Percentiles rank a stretch among this genome's conserved stretches.
Conservation (phyloP, 2,329 filamentous ascomycete species). For the Zymoseptoria pseudotritici region DNA sequence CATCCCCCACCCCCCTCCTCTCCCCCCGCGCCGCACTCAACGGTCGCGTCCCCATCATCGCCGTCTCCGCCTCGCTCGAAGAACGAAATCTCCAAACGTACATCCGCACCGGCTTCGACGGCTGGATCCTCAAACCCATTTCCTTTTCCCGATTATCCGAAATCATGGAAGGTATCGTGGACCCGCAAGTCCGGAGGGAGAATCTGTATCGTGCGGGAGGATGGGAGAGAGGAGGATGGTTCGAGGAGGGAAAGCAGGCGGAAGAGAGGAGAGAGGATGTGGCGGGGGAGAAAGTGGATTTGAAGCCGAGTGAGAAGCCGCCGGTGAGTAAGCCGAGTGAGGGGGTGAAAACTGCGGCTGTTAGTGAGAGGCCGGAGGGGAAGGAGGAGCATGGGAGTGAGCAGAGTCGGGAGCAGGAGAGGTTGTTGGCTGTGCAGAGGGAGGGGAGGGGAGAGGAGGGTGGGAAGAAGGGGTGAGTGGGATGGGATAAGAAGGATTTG, state of each 20-base stretch:
- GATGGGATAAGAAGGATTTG: background rate
- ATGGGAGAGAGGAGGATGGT: conserved; percentile 89
- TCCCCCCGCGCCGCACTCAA: conserved; percentile 55
- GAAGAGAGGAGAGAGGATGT: conserved; percentile 23
- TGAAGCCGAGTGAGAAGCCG: conserved; percentile 24
- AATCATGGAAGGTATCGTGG: conserved; percentile 62
- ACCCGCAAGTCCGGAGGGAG: conserved; percentile 50
- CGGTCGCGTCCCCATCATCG: conserved; percentile 70
- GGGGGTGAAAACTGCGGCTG: conserved; percentile 27
- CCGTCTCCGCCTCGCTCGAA: conserved; percentile 73
- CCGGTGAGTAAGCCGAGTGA: conserved; percentile 19
- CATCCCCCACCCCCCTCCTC: conserved; percentile 38
- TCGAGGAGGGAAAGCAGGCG: conserved; percentile 40
- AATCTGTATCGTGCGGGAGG: conserved; percentile 62
- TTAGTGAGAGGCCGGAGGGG: conserved; percentile 25
- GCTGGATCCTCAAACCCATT: conserved; percentile 85
- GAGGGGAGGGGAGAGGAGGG: conserved; percentile 2
- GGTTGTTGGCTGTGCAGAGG: conserved; percentile 22
- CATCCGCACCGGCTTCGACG: conserved; percentile 73
- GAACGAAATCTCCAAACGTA: conserved; percentile 64
- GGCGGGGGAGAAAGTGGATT: conserved; percentile 25
- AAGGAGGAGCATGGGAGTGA: conserved; percentile 27
- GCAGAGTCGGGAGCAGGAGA: conserved; percentile 28
- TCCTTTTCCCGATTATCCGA: conserved; percentile 67
- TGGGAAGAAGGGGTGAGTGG: background rate